Base-by-base conservation (phyloP, 805 yeast genomes). In the Pichia nanzhaoensis region DNA sequence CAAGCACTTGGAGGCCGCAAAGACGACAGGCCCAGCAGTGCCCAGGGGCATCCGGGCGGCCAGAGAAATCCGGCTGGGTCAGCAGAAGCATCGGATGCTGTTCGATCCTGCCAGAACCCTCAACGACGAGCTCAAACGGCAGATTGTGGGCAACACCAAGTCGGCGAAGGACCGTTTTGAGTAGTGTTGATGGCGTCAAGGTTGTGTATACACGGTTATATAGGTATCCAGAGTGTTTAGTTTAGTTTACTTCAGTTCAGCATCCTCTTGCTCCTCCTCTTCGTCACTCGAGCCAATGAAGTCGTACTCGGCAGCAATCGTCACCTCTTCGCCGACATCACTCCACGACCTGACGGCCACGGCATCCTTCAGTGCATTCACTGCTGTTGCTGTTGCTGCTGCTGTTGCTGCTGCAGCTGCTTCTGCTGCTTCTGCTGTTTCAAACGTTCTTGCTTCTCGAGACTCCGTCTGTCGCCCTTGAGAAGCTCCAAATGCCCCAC, bases 401-500 rank as follows among this genome's bases (percentile, higher is more conserved):
- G n/a, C 18, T 22, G 20, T 33, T 17, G 43, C 28, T 33, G 34
- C 47, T 49, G 51, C 49, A 39, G 44, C 49, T 52, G 45, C 42
- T 67, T 39, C 56, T 58, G 61, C 76, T 78, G 9, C 33, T 30
- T 30, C 16, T 51, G 70, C 17, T 18, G 18, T 35, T 41, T 38
- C 30, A 43, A 41, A 12, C 52, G 38, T 39, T 50, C 76, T 16
- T 63, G 69, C 60, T 76, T 84, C 60, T 87, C 96, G 16, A 86
- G 48, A 55, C 84, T 78, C 67, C 95, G 78, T 70, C 97, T 80
- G 7, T 93, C 81, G 14, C 99, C 99, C 64, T 86, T 89, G 52
- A 91, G 69, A 34, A 91, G 62, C 67, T 91, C 99, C 56, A 91
- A 73, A 64, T 91, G 98, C 21, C 99, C 99, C 7, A 91, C 97